These are phyloP conservation scores for Nothophaeocryptopus gaeumannii DNA, from an alignment of 2,329 filamentous ascomycete species.

Conservation along the genomic window DNA sequence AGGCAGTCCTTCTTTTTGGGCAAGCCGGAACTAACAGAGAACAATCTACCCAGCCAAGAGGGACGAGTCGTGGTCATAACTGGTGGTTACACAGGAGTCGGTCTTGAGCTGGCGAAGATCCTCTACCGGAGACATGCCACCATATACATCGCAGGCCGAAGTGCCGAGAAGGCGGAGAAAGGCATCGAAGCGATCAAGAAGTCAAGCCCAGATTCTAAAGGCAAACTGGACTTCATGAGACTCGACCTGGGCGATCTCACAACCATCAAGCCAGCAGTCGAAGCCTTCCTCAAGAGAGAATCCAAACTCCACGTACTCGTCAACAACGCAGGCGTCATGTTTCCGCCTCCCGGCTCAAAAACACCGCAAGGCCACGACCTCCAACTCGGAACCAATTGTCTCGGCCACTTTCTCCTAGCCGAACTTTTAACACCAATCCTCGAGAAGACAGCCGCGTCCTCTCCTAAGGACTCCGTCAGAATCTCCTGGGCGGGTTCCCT, in stretches of 20 bases:
- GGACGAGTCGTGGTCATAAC: constrained; percentile 54
- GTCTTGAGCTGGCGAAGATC: constrained; percentile 53
- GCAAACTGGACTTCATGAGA: constrained; percentile 45
- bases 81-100: constrained; percentile 49
- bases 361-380: constrained; percentile 34
- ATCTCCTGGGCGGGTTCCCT: constrained; percentile 33
- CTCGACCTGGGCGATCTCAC: constrained; percentile 44
- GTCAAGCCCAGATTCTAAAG: constrained; percentile 35
- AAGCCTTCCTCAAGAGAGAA: constrained; percentile 38
- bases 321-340: constrained; percentile 38
- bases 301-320: constrained; percentile 40
- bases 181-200: no score
- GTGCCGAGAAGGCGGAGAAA: no score
- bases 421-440: constrained; percentile 33
- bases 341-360: constrained; percentile 35
- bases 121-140: constrained; percentile 54
- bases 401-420: constrained; percentile 36
- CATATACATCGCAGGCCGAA: constrained; percentile 54
- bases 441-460: constrained; percentile 24
- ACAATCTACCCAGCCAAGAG: constrained; percentile 42
- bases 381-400: constrained; percentile 36
- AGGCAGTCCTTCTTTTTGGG: no score
- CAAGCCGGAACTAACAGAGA: constrained; percentile 38
- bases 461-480: constrained; percentile 26
- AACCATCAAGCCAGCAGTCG: constrained; percentile 34